A percentile compares a stretch with the other conserved stretches of the same genome.
phyloP scores from a whole-genome alignment of 2,329 filamentous ascomycete genomes.

The Trichocomaceae sp. region DNA sequence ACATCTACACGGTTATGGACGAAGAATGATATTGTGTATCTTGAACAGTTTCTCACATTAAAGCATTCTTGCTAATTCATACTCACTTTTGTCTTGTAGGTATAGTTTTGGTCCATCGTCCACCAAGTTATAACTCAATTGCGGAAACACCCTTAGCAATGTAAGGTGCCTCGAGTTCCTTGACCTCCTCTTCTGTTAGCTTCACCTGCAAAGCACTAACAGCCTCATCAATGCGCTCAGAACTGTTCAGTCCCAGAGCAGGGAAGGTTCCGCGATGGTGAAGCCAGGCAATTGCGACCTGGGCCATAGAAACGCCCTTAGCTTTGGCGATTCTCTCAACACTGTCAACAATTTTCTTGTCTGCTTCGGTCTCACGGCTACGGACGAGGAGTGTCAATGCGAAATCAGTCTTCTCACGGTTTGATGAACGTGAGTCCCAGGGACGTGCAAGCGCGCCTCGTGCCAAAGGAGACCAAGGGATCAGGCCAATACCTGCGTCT shows the following conservation, averaged over 20 bases:
- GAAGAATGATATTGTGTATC: too few species aligned
- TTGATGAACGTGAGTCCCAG: slow-evolving; percentile 16
- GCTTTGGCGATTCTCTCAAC: slow-evolving; percentile 14
- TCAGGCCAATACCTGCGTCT: slow-evolving; percentile 17
- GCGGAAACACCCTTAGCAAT: neutral
- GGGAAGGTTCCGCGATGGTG: slow-evolving; percentile 16
- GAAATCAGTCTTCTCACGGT: slow-evolving; percentile 9
- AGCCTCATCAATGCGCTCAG: slow-evolving; percentile 17
- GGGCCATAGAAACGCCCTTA: slow-evolving; percentile 19
- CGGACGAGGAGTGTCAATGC: slow-evolving; percentile 16
- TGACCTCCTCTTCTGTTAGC: neutral
- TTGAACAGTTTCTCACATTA: too few species aligned
- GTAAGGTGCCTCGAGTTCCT: slow-evolving; percentile 1
- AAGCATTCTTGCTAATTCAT: too few species aligned
- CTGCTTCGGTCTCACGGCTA: slow-evolving; percentile 5
- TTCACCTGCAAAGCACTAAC: neutral
- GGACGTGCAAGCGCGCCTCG: slow-evolving; percentile 26
- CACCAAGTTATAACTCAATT: too few species aligned
- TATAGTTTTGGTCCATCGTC: neutral
- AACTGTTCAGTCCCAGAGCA: slow-evolving; percentile 21
- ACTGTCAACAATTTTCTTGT: slow-evolving; percentile 16
- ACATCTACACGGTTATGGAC: too few species aligned
- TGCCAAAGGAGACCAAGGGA: slow-evolving; percentile 23
- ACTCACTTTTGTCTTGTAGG: too few species aligned
- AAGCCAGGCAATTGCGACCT: slow-evolving; percentile 21